Evolutionary conservation across 352 stramenopile species (phyloP), one percentile per base, ranked within the genome.

Genomic region (Phytophthora palmivora): DNA sequence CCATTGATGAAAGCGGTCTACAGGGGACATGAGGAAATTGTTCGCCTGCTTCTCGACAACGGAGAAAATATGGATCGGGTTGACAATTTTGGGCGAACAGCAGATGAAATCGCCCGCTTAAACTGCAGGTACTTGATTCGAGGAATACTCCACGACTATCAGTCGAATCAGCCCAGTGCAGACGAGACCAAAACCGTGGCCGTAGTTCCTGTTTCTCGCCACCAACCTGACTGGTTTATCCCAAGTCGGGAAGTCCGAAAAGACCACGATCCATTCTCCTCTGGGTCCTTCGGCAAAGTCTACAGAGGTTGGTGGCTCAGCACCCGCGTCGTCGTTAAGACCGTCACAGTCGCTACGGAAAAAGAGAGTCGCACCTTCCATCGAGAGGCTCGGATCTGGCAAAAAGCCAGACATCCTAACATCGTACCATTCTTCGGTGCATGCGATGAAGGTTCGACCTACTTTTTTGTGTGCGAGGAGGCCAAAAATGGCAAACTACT

Each of bases 381-480:
- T 16, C 61, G 53, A 48, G 53, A 70, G 18, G 53, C 48, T 0
- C 22, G 38, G 0, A 63, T 70, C 33, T 70, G 53, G 61, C 39
- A 67, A 19, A 56, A 50, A 26, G 50, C 45, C 10, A 33, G 56
- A n/a, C 53, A 70, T n/a, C 52, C 61, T 0, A 61, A 70, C 24
- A 63, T 70, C 28, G 61, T 70, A 0, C 53, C 47, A 3, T 62
- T 70, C 24, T 70, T 64, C 48, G 61, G 61, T 6, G 61, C 61
- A 11, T 64, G 53, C 22, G 52, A 70, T 10, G 61, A 70, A 37
- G 43, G 38, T 16, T 55, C 58, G 24, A 53, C 59, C n/a, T 62
- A 50, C 39, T 64, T 54, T 28, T 70, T 70, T n/a, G 61, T 70
- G 30, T 70, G 52, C 42, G 53, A 70, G 53, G 47, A 70, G 32